Evolutionary conservation across 192 early-diverging fungal species (phyloP), one percentile per base, ranked within the genome.

Genomic region (Cladochytrium replicatum): DNA sequence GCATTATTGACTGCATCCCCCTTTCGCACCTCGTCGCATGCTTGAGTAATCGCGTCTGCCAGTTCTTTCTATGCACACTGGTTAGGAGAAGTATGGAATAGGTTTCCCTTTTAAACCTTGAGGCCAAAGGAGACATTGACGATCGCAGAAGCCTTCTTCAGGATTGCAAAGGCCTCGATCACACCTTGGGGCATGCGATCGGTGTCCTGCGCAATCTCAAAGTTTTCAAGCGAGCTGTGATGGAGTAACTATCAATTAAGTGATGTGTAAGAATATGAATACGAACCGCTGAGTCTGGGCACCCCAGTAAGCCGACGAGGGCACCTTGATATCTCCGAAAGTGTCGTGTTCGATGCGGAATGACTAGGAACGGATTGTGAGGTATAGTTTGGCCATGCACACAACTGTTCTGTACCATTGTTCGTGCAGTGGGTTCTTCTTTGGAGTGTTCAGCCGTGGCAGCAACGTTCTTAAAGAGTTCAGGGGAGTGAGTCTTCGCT

Each of bases 131-230:
- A 80, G 66, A 86, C 76, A 72, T 91, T 91, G 40, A 89, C 87
- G 31, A 75, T 73, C 23, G 87, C 87, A 26, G 87, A 84, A 38
- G 89, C 83, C 68, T 80, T 82, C 72, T 91, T 91, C 64, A 91
- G 54, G 26, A 88, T 75, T 58, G 85, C 87, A 67, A 88, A 88
- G n/a, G 87, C 87, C 64, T 78, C 75, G 68, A 91, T 85, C 32
- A 91, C 71, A 32, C 82, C 80, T 41, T 86, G 85, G 27, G 89
- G 89, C 89, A 91, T 91, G 54, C 86, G 82, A 57, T 89, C 89
- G 29, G 68, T 78, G 42, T 69, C 61, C 6, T 85, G 86, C 57
- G 86, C 86, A 60, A 91, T 91, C 59, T 91, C 80, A 68, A 91
- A 91, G 74, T 91, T 91, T 69, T 87, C 81, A 47, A 87, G 70